A percentile compares a stretch with the other conserved stretches of the same genome.
phyloP scores from a whole-genome alignment of 352 stramenopile species.

The Phytopythium ostracodes region DNA sequence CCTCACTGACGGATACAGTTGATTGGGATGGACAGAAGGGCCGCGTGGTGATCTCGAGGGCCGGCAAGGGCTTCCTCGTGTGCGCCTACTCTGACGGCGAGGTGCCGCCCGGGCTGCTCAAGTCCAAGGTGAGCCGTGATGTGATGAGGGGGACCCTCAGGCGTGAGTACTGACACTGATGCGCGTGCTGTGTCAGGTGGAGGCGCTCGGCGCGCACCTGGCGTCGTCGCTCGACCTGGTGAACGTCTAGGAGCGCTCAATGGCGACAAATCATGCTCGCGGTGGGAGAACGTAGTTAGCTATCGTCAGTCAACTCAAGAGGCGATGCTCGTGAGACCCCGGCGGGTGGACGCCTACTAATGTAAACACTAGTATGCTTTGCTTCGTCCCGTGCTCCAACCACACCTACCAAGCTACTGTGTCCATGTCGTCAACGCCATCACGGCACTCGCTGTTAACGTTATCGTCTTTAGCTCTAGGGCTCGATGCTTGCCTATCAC shows the following conservation, averaged over 20 bases:
- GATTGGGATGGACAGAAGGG: slow-evolving; percentile 29
- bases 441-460: not conserved
- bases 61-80: slow-evolving; percentile 68
- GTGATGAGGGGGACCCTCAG: not conserved
- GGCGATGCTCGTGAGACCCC: not conserved
- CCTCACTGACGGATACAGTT: not conserved
- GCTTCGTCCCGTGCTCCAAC: not conserved
- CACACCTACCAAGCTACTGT: not conserved
- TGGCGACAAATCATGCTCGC: not conserved
- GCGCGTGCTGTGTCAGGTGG: slow-evolving; percentile 27
- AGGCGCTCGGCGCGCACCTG: slow-evolving; percentile 58
- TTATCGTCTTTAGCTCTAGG: slow-evolving; percentile 1
- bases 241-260: slow-evolving; percentile 31
- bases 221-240: slow-evolving; percentile 66
- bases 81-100: slow-evolving; percentile 68
- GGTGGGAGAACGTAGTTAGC: not conserved
- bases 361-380: not conserved
- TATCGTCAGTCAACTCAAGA: not conserved
- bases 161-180: not conserved
- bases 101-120: slow-evolving; percentile 57
- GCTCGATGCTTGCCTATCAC: not conserved
- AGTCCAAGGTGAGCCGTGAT: slow-evolving; percentile 47
- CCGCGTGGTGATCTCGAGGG: slow-evolving; percentile 55
- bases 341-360: not conserved
- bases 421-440: not conserved